Evolutionary conservation across 768 basidiomycete species (phyloP), one percentile per base, ranked within the genome.

Genomic region (Lyophyllum decastes): DNA sequence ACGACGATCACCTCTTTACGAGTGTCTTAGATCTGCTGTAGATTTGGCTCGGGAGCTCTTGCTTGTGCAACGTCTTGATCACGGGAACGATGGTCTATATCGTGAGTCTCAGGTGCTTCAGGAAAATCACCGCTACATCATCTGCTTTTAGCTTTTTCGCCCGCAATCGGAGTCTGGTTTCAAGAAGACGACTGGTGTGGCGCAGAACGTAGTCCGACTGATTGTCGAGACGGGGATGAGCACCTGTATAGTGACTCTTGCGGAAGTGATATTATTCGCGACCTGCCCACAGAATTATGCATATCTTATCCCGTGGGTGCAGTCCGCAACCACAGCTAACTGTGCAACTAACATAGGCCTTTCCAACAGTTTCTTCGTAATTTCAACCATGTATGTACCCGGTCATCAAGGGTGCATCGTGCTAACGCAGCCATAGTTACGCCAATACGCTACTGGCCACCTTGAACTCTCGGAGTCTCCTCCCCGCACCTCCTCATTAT

Each of bases 21-120:
- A 61, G 22, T 54, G 30, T 11, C 9, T 22, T 26, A 21, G 21
- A 1, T 17, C 16, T 14, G 12, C 27, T 26, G n/a, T 48, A 68
- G 66, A 47, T 65, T 16, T 73, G 72, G 70, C 57, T 73, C 11
- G 60, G 61, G 0, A 59, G 63, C 6, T 68, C 67, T 45, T 59
- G 63, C 47, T 54, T 66, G 19, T 62, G 64, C 12, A 66, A 70
- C 51, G 40, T 69, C 3, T 50, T 71, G 16, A 67, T 73, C 26
- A 63, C 70, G 2, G 60, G 40, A 4, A 60, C 64, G 26, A 67
- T 71, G 63, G 50, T 68, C 26, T 60, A 55, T 46, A 65, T 69
- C 38, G 72, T 71, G 34, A 41, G 69, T 55, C 3, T 7, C n/a
- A 27, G 4, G 11, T 25, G 17, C 27, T 47, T 21, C 6, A 17